phyloP scores from a whole-genome alignment of 73 alveolate species.

The Paramecium sexaurelia region DNA sequence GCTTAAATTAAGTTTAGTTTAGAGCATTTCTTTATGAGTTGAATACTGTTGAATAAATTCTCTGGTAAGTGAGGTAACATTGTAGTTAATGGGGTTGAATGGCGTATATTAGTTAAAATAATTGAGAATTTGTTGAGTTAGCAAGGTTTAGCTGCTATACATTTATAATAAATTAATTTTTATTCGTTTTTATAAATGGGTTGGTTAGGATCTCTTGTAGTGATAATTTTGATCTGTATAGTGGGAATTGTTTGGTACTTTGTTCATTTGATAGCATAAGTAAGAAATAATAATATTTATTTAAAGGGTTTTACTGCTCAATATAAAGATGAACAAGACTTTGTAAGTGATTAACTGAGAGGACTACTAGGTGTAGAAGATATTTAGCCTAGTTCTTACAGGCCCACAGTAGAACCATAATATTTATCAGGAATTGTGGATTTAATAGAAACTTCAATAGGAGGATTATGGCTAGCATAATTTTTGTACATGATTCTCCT shows the following conservation, averaged over 20 bases:
- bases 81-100: not conserved
- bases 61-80: not conserved
- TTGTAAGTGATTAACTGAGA: not conserved
- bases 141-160: not conserved
- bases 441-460: not conserved
- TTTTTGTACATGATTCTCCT: not conserved
- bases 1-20: not conserved
- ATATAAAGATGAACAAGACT: conserved; percentile 7
- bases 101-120: not conserved
- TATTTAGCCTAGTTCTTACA: not conserved
- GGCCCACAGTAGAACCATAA: conserved; percentile 39
- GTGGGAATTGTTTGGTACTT: conserved; percentile 41
- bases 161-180: conserved; percentile 2
- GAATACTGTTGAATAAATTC: not conserved
- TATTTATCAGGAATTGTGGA: conserved; percentile 53
- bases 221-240: not conserved
- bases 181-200: conserved; percentile 3
- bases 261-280: conserved; percentile 45
- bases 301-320: not conserved
- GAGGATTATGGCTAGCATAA: conserved; percentile 9
- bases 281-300: not conserved
- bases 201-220: conserved; percentile 18
- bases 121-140: not conserved
- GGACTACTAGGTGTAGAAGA: not conserved
- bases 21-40: not conserved